Percentiles rank a stretch among this genome's conserved stretches.
phyloP scores from a whole-genome alignment of 495 filamentous ascomycete genomes.

The Neurospora cerealis region DNA sequence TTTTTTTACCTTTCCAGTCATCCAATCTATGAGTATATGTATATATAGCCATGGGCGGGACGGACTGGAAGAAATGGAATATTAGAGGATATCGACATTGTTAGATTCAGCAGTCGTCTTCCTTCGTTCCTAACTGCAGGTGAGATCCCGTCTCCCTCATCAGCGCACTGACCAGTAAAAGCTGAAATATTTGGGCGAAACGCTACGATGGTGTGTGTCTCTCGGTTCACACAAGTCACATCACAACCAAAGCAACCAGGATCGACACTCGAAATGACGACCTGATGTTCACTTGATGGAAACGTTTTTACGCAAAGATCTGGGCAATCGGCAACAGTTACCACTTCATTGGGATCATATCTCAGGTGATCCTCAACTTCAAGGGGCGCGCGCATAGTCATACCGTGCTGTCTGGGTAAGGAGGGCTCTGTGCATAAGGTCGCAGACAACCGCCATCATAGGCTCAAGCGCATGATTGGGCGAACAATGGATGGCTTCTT shows the following conservation, averaged over 20 bases:
- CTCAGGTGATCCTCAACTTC: not conserved
- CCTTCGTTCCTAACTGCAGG: not conserved
- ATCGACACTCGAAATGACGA: not conserved
- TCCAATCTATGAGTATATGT: not conserved
- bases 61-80: not conserved
- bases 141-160: not conserved
- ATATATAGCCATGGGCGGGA: not conserved
- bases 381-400: not conserved
- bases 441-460: not conserved
- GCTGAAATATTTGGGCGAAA: not conserved
- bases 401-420: not conserved
- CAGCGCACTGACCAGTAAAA: not conserved
- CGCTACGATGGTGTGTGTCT: not conserved
- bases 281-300: not conserved
- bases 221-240: not conserved
- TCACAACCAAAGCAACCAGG: not conserved
- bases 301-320: not conserved
- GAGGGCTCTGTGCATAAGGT: not conserved
- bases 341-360: not conserved
- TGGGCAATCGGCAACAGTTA: not conserved
- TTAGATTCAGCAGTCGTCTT: not conserved
- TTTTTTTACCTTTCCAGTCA: not conserved
- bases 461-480: not conserved
- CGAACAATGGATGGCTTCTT: not conserved
- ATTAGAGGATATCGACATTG: not conserved